Evolutionary conservation across 2,329 filamentous ascomycete species (phyloP).

Genomic region (Colletotrichum orbiculare): DNA sequence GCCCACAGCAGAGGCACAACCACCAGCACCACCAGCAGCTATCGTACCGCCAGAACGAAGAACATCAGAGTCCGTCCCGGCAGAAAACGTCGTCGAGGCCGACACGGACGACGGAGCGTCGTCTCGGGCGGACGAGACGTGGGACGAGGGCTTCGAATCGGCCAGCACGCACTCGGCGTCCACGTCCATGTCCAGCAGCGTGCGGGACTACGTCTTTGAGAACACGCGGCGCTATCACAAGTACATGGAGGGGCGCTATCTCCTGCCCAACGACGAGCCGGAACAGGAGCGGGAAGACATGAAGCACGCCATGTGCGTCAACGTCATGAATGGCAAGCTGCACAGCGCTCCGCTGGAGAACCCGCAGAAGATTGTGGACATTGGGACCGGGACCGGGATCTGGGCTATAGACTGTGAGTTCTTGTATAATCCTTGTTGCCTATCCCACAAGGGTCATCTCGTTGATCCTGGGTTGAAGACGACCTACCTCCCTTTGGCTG

Average conservation of each 20-base stretch:
- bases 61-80: not conserved
- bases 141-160: constrained; percentile 26
- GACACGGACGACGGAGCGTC: constrained; percentile 20
- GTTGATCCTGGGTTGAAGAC: too few relatives aligned
- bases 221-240: constrained; percentile 53
- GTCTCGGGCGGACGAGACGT: constrained; percentile 1
- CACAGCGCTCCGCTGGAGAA: constrained; percentile 48
- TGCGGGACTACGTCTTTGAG: constrained; percentile 46
- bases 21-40: not conserved
- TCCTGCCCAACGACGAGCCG: constrained; percentile 52
- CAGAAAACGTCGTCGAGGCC: constrained; percentile 27
- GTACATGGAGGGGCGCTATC: constrained; percentile 53
- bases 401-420: constrained; percentile 55
- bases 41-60: not conserved
- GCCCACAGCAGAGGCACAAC: not conserved
- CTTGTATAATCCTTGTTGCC: too few relatives aligned
- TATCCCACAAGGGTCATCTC: too few relatives aligned
- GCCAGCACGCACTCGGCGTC: constrained; percentile 23
- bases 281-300: constrained; percentile 35
- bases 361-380: constrained; percentile 55
- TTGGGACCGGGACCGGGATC: constrained; percentile 57
- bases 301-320: constrained; percentile 41
- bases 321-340: constrained; percentile 49
- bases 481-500: too few relatives aligned
- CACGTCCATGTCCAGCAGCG: constrained; percentile 28